These are phyloP conservation scores for Botrytis porri DNA, from an alignment of 2,329 filamentous ascomycete species.

Conservation along the genomic window DNA sequence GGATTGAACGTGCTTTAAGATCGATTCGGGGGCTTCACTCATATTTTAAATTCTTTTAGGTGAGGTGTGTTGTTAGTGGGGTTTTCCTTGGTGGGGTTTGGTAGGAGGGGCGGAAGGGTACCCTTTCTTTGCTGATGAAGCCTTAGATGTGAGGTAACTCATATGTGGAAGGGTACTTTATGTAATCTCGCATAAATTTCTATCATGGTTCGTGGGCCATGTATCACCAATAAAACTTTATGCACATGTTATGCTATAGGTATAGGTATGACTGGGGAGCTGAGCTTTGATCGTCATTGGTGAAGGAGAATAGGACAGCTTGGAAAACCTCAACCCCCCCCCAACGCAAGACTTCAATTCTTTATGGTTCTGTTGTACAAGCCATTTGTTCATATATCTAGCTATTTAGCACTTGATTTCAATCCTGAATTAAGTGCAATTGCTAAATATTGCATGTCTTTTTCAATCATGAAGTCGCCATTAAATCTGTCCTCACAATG, in stretches of 20 bases:
- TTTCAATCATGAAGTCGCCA: slow-evolving; percentile 30
- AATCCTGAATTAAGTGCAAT: background rate
- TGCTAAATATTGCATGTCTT: slow-evolving; percentile 15
- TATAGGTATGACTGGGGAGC: background rate
- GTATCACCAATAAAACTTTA: slow-evolving; percentile 1
- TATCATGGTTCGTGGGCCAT: background rate
- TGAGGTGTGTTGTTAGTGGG: slow-evolving; percentile 25
- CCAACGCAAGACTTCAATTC: slow-evolving; percentile 1
- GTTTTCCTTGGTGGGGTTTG: slow-evolving; percentile 19
- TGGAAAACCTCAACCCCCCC: slow-evolving; percentile 19
- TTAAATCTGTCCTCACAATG: slow-evolving; percentile 55
- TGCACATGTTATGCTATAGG: background rate
- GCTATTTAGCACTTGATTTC: background rate
- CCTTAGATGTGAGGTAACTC: background rate
- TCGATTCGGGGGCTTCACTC: slow-evolving; percentile 37
- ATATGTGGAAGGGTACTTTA: background rate
- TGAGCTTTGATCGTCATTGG: slow-evolving; percentile 11
- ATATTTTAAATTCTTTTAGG: slow-evolving; percentile 26
- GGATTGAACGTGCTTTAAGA: slow-evolving; percentile 46
- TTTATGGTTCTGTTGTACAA: background rate
- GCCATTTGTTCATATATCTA: background rate
- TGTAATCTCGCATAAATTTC: background rate
- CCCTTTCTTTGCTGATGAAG: background rate
- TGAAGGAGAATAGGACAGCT: slow-evolving; percentile 24
- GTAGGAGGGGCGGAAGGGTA: slow-evolving; percentile 11